These are phyloP conservation scores for Alternaria novae-zelandiae DNA, from an alignment of 2,329 filamentous ascomycete species.

Conservation along the genomic window DNA sequence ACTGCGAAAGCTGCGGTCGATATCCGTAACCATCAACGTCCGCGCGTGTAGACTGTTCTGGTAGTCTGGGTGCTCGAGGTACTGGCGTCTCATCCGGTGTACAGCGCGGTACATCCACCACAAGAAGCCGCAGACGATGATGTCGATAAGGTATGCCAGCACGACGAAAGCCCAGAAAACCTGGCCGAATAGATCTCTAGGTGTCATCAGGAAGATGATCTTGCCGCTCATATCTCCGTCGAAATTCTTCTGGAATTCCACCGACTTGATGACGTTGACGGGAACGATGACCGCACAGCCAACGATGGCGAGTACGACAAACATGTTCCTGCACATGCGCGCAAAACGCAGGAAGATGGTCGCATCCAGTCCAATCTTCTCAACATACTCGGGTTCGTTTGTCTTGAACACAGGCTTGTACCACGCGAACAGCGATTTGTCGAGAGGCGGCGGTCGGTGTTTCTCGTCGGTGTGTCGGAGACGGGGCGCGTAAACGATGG, in stretches of 20 bases:
- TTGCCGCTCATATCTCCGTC: conserved; percentile 6
- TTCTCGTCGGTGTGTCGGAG: conserved; percentile 90
- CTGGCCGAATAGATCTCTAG: conserved; percentile 57
- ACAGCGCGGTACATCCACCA: conserved; percentile 90
- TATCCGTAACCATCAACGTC: conserved; percentile 75
- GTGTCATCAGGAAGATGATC: conserved; percentile 40
- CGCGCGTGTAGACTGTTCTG: conserved; percentile 82
- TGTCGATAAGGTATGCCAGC: conserved; percentile 70
- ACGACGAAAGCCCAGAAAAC: conserved; percentile 66
- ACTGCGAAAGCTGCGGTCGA: conserved; percentile 75
- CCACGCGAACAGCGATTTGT: conserved; percentile 90
- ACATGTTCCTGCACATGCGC: conserved; percentile 92
- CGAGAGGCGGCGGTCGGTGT: conserved; percentile 85
- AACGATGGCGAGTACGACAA: conserved; percentile 72
- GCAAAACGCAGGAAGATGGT: conserved; percentile 87
- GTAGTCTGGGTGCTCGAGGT: conserved; percentile 87
- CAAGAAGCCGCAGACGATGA: conserved; percentile 78
- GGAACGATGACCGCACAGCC: conserved; percentile 82
- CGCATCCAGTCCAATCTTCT: conserved; percentile 89
- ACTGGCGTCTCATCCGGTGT: conserved; percentile 71
- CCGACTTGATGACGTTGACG: conserved; percentile 65
- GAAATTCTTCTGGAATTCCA: conserved; percentile 19
- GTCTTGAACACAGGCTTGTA: conserved; percentile 77
- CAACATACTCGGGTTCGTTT: conserved; percentile 76
- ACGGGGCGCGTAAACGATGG: conserved; percentile 91